Base-by-base conservation (phyloP, 495 filamentous ascomycete genomes). In the Penicillium crystallinum region DNA sequence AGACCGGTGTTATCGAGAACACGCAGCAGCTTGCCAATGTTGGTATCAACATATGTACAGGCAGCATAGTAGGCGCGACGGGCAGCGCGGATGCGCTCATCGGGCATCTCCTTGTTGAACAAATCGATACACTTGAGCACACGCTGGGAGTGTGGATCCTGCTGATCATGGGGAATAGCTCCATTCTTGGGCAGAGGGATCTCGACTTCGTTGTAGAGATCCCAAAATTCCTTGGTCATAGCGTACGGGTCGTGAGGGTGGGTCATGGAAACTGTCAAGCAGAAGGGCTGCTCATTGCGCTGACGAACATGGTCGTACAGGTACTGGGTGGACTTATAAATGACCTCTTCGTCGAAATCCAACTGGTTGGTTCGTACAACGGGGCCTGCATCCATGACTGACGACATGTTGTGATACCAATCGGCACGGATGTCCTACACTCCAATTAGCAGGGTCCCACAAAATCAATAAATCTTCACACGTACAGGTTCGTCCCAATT, bases 291-390 rank as follows among this genome's bases (percentile, higher is more conserved):
- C 29, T 76, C 75, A 42, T 71, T 76, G 4, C 81, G 80, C 55
- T 88, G 78, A 4, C 90, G 84, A 18, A 90, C 87, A 54, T 90
- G 80, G 69, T 92, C 85, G 66, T 87, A 91, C 31, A 96, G 73
- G 63, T 89, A 96, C 67, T 92, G 89, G 30, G 78, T 84, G 6
- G 85, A 81, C 71, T 82, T 85, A 69, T 89, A 90, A 78, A 93
- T 90, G 58, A 93, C 89, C 67, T 96, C 90, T 70, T 93, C 89
- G 58, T 96, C 90, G 56, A 89, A 96, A 61, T 96, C 90, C n/a
- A 96, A 79, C 72, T 96, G 90, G 72, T 96, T 96, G 59, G 86
- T 90, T 52, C 89, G 79, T 25, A 93, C 81, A 48, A 89, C 91
- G 3, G 81, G 77, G 8, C 90, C 90, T 1, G 90, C 90, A 61